Conservation (phyloP, 495 filamentous ascomycete species). For the Symbiotaphrina buchneri region DNA sequence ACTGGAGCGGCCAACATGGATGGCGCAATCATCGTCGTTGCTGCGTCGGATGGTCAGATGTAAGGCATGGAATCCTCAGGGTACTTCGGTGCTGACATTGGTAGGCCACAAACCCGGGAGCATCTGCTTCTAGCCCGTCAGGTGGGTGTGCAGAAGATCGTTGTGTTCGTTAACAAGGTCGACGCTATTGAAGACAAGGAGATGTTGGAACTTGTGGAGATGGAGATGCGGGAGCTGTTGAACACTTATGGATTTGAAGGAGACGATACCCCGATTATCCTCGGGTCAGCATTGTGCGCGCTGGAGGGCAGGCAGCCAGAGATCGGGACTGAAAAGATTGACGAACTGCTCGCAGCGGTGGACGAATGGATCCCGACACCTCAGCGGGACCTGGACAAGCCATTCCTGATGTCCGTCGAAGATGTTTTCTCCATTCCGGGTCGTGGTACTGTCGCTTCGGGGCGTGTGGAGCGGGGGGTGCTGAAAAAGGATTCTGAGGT, state of each 20-base stretch:
- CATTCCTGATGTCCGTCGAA: slow-evolving; percentile 96
- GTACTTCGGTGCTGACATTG: not conserved
- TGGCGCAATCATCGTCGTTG: slow-evolving; percentile 94
- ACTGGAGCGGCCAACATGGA: slow-evolving; percentile 96
- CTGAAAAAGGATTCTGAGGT: slow-evolving; percentile 86
- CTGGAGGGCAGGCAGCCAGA: slow-evolving; percentile 75
- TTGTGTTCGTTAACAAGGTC: slow-evolving; percentile 99
- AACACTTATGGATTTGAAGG: slow-evolving; percentile 87
- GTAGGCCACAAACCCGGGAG: slow-evolving; percentile 87
- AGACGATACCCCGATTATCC: slow-evolving; percentile 86
- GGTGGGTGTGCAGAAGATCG: slow-evolving; percentile 91
- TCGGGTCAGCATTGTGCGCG: slow-evolving; percentile 91
- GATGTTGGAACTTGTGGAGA: slow-evolving; percentile 99
- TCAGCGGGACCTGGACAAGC: slow-evolving; percentile 76
- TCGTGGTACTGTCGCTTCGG: slow-evolving; percentile 90
- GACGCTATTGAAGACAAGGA: slow-evolving; percentile 90
- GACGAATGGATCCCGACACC: slow-evolving; percentile 95
- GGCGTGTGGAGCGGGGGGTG: slow-evolving; percentile 86
- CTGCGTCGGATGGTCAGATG: slow-evolving; percentile 98
- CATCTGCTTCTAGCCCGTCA: slow-evolving; percentile 94
- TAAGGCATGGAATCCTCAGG: slow-evolving; percentile 12
- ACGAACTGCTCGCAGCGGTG: slow-evolving; percentile 71
- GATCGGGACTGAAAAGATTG: slow-evolving; percentile 66
- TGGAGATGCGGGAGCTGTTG: slow-evolving; percentile 98
- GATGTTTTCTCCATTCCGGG: slow-evolving; percentile 97